phyloP scores from a whole-genome alignment of 495 filamentous ascomycete genomes.

The Venustampulla echinocandica region DNA sequence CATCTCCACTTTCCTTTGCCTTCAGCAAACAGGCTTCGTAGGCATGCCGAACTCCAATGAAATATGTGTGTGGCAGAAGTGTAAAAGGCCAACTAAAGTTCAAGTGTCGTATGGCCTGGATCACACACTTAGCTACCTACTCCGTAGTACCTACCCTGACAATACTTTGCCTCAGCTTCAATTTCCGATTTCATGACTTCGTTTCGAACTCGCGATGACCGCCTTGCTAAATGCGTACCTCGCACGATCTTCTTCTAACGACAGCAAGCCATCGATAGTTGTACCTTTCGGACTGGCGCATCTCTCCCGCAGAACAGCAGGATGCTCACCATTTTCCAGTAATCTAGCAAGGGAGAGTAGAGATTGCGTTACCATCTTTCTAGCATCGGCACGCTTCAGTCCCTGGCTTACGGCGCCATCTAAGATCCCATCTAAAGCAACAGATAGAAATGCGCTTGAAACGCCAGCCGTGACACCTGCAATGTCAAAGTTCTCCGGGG shows the following conservation, averaged over 20 bases:
- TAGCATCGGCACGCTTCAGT: constrained; percentile 66
- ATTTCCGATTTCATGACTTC: constrained; percentile 16
- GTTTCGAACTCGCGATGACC: constrained; percentile 32
- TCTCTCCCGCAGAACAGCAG: constrained; percentile 66
- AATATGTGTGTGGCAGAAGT: too few species aligned
- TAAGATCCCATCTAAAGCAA: constrained; percentile 66
- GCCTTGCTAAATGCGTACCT: constrained; percentile 59
- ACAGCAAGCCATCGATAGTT: constrained; percentile 66
- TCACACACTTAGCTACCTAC: too few species aligned
- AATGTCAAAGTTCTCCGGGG: constrained; percentile 50
- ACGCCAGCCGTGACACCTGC: constrained; percentile 66
- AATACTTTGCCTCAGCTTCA: too few species aligned
- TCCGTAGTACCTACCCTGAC: too few species aligned
- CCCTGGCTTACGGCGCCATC: constrained; percentile 77
- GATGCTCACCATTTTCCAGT: constrained; percentile 45
- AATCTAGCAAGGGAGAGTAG: constrained; percentile 51
- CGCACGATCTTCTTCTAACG: constrained; percentile 67
- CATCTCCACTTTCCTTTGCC: too few species aligned
- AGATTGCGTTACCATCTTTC: constrained; percentile 71
- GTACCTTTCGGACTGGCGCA: constrained; percentile 72
- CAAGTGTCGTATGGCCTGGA: too few species aligned
- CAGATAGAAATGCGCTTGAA: constrained; percentile 66
- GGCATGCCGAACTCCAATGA: too few species aligned
- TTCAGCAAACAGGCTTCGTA: too few species aligned
- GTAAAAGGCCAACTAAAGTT: too few species aligned